These are phyloP conservation scores for Dipsacomyces acuminosporus DNA, from an alignment of 371 early-diverging fungal genomes.

Conservation along the genomic window DNA sequence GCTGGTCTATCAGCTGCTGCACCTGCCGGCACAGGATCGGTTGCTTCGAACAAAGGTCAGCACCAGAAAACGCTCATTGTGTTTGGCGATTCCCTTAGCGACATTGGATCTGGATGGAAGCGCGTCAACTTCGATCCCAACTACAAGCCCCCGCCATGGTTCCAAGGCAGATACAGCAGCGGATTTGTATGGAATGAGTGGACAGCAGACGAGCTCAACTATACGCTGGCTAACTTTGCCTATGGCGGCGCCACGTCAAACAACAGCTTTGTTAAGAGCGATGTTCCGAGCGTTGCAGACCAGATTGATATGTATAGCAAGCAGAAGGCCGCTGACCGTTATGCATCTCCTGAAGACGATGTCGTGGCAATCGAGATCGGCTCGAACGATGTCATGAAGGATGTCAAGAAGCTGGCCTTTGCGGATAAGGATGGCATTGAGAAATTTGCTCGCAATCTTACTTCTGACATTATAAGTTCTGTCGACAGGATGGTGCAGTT, in stretches of 20 bases:
- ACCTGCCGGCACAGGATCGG: not conserved
- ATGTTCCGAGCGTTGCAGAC: conserved; percentile 6
- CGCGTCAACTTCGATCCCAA: conserved; percentile 3
- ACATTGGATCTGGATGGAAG: conserved; percentile 12
- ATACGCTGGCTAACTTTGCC: conserved; percentile 23
- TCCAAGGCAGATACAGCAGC: conserved; percentile 10
- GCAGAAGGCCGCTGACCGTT: conserved; percentile 6
- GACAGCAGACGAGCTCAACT: conserved; percentile 9
- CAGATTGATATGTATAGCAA: conserved; percentile 6
- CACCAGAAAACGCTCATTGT: conserved; percentile 1
- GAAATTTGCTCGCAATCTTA: conserved; percentile 6
- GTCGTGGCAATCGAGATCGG: conserved; percentile 22
- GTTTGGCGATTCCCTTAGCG: conserved; percentile 11
- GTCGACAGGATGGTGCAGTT: conserved; percentile 8
- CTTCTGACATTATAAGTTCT: not conserved
- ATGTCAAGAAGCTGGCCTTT: not conserved
- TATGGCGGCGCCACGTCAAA: conserved; percentile 3
- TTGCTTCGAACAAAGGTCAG: not conserved
- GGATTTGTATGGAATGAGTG: conserved; percentile 34
- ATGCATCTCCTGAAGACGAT: conserved; percentile 6
- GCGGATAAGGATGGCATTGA: not conserved
- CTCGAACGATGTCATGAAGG: conserved; percentile 14
- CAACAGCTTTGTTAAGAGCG: not conserved
- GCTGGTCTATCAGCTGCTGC: not conserved
- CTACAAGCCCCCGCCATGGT: conserved; percentile 10